Base-by-base conservation (phyloP, 2,329 filamentous ascomycete genomes). In the Beauveria bassiana region DNA sequence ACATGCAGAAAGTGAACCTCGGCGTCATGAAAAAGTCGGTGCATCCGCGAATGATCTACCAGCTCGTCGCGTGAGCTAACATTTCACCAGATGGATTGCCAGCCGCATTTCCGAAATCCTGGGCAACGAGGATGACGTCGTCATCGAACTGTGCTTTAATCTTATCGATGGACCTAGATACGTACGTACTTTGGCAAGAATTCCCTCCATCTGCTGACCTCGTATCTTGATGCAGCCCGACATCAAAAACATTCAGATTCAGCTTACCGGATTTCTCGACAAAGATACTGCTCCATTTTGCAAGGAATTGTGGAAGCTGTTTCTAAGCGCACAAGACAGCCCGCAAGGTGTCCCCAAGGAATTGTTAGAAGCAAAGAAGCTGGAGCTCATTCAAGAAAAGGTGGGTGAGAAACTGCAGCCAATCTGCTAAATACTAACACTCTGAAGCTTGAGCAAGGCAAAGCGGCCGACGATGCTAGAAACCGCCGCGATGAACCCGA, bases 11-110 rank as follows among this genome's bases (percentile, higher is more conserved):
- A 79, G 92, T 99, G 75, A 97, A 99, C 72, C 81, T 96, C 56
- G 91, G 96, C 74, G 90, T 99, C 61, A 96, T 99, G 86, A 97
- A 97, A 82, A 96, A 95, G 90, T 96, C 72, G 71, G 87, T 77
- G 64, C 43, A 58, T 34, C 28, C n/a, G 16, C n/a, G 43, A 42
- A 16, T 40, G 46, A 46, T 20, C 20, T 12, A 57, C 12, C 38
- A 24, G 38, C 18, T 20, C 52, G 61, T 65, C 62, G 54, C 63
- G 56, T 60, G 28, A 62, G 59, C 49, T 62, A 52, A 64, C 59
- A n/a, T 62, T 54, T 28, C 47, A 62, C 40, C 67, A 97, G 92
- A 80, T 99, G 95, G 95, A 97, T 98, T 72, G 89, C 91, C 5
- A 85, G 87, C 69, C 90, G 88, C 73, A 91, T 99, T 61, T 90